Base-by-base conservation (phyloP, 208 protist species). In the Trypanosoma melophagium region DNA sequence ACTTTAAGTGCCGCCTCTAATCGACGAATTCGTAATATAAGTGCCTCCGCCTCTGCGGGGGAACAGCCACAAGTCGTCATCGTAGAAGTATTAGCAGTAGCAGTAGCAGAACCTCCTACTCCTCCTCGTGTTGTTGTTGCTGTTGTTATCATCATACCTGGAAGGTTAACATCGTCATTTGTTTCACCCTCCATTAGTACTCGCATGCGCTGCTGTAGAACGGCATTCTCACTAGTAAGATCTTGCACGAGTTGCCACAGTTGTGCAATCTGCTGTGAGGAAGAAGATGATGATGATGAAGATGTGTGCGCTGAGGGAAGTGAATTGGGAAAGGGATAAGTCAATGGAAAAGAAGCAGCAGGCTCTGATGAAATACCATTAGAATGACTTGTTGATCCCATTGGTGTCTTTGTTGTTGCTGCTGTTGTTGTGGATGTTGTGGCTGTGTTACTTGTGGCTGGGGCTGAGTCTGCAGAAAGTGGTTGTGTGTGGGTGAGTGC, bases 1-100 rank as follows among this genome's bases (percentile, higher is more conserved):
- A 81, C 50, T 35, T 69, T 71, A 53, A 86, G 57, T n/a, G 80
- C 80, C 22, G 76, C 76, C 67, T 86, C 76, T 0, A 86, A 50
- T 5, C 80, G 72, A 13, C 67, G 66, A n/a, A 86, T 70, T 25
- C 76, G 76, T 28, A 60, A 52, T 24, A 79, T 31, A 38, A 86
- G 59, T 40, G 73, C 62, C 56, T 65, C 44, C 22, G 25, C 66
- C 35, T 69, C 47, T 2, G 16, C 50, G 17, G 25, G 16, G 8
- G 1, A 35, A 35, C 28, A 35, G 28, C 28, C 28, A 7, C 3
- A 35, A 35, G 28, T 35, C 28, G 5, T 35, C 28, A 35, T 35
- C 1, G 28, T 35, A 35, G 28, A 35, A 35, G 28, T 35, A 35
- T 35, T 35, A 35, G 28, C 28, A 35, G 28, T 5, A 1, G 28